These are phyloP conservation scores for Camptophora hylomeconis DNA, from an alignment of 2,329 filamentous ascomycete genomes.

Conservation along the genomic window DNA sequence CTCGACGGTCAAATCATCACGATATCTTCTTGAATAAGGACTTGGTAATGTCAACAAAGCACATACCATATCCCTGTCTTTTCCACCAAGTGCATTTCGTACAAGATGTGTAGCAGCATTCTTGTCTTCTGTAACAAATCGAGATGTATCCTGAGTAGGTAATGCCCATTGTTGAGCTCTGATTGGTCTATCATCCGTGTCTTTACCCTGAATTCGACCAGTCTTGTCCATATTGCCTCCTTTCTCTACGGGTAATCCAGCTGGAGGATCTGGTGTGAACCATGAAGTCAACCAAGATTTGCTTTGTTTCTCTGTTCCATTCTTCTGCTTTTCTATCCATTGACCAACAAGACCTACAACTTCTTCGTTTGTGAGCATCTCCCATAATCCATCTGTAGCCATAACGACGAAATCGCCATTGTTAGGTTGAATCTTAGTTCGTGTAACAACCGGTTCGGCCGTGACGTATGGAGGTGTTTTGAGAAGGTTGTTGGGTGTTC, in stretches of 20 bases:
- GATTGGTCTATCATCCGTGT: slow-evolving; percentile 44
- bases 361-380: slow-evolving; percentile 98
- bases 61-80: slow-evolving; percentile 85
- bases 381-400: slow-evolving; percentile 94
- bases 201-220: slow-evolving; percentile 36
- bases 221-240: slow-evolving; percentile 34
- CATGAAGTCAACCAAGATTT: slow-evolving; percentile 49
- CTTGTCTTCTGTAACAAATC: slow-evolving; percentile 91
- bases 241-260: slow-evolving; percentile 62
- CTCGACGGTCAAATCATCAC: slow-evolving; percentile 91
- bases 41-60: slow-evolving; percentile 82
- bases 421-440: slow-evolving; percentile 76
- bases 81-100: slow-evolving; percentile 85
- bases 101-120: slow-evolving; percentile 94
- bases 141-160: slow-evolving; percentile 49
- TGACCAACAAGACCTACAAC: slow-evolving; percentile 91
- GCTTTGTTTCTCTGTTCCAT: slow-evolving; percentile 15
- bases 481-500: slow-evolving; percentile 60
- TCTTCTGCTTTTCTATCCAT: slow-evolving; percentile 74
- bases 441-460: slow-evolving; percentile 87
- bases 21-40: slow-evolving; percentile 81
- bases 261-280: slow-evolving; percentile 35
- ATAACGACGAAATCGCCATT: slow-evolving; percentile 92
- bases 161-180: slow-evolving; percentile 86
- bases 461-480: slow-evolving; percentile 95